Conservation (phyloP, 2,329 filamentous ascomycete species). For the Arthrobotrys iridis region DNA sequence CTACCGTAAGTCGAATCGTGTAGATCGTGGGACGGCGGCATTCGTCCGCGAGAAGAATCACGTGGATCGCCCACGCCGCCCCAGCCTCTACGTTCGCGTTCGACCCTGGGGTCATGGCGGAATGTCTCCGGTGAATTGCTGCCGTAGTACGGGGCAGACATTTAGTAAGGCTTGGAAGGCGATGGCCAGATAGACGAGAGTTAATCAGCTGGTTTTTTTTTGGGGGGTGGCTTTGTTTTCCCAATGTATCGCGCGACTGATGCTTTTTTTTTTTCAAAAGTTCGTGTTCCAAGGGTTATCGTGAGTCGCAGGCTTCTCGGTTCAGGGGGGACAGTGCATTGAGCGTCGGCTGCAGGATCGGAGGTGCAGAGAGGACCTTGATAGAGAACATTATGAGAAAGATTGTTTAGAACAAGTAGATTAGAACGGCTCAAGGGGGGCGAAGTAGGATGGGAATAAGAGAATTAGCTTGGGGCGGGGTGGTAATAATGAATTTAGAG, state of each 20-base stretch:
- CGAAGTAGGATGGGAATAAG: not conserved
- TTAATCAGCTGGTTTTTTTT: no score
- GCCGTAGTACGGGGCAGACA: conserved; percentile 52
- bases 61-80: conserved; percentile 37
- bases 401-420: conserved; percentile 40
- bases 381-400: conserved; percentile 55
- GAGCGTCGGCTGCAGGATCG: conserved; percentile 19
- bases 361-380: conserved; percentile 21
- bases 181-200: not conserved
- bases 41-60: conserved; percentile 43
- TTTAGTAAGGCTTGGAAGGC: not conserved
- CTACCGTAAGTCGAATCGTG: conserved; percentile 46
- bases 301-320: conserved; percentile 8
- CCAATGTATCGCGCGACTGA: conserved; percentile 1
- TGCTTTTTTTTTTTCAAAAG: not conserved
- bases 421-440: conserved; percentile 7
- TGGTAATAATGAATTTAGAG: conserved; percentile 18
- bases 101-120: conserved; percentile 40
- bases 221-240: no score
- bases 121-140: conserved; percentile 49
- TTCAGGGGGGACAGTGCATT: conserved; percentile 6
- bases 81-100: conserved; percentile 45
- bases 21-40: conserved; percentile 38
- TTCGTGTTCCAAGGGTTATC: conserved; percentile 11
- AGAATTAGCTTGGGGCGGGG: conserved; percentile 20